phyloP scores from a whole-genome alignment of 2,329 filamentous ascomycete genomes.

The Iodosphaeria phyllophila region DNA sequence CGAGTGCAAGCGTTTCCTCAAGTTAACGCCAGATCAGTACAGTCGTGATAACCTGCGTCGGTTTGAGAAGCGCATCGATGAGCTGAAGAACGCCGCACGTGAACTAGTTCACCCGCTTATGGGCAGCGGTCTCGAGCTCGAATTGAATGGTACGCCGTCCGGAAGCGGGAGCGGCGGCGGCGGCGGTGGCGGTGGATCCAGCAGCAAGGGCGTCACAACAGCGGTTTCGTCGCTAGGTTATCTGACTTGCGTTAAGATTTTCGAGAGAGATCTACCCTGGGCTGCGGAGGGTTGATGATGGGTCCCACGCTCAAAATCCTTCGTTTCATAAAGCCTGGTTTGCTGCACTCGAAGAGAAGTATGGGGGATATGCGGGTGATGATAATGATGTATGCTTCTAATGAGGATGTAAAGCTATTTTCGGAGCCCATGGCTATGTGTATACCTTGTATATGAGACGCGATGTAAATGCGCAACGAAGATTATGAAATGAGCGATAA shows the following conservation, averaged over 20 bases:
- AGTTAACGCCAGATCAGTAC: constrained; percentile 66
- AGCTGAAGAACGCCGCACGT: constrained; percentile 68
- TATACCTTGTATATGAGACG: no score
- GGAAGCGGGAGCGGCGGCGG: constrained; percentile 6
- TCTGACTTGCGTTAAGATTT: constrained; percentile 13
- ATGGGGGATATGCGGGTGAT: no score
- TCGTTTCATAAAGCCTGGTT: no score
- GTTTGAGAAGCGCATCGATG: constrained; percentile 76
- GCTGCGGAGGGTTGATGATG: constrained; percentile 8
- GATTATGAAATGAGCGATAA: no score
- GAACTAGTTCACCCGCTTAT: constrained; percentile 74
- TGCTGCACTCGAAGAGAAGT: no score
- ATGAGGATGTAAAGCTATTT: no score
- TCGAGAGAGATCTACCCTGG: constrained; percentile 15
- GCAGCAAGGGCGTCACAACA: constrained; percentile 8
- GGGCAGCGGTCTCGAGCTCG: constrained; percentile 68
- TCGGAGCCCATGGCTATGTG: no score
- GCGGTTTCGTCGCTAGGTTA: constrained; percentile 6
- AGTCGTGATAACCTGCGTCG: constrained; percentile 67
- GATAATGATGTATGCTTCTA: no score
- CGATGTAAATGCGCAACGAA: no score
- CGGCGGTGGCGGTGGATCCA: constrained; percentile 1
- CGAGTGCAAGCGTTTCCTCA: constrained; percentile 79
- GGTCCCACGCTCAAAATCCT: not conserved
- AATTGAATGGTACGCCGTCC: constrained; percentile 31